Percentiles rank a stretch among this genome's conserved stretches.
Evolutionary conservation across 164 flowering plant species (phyloP).

Genomic region (Aristolochia californica): DNA sequence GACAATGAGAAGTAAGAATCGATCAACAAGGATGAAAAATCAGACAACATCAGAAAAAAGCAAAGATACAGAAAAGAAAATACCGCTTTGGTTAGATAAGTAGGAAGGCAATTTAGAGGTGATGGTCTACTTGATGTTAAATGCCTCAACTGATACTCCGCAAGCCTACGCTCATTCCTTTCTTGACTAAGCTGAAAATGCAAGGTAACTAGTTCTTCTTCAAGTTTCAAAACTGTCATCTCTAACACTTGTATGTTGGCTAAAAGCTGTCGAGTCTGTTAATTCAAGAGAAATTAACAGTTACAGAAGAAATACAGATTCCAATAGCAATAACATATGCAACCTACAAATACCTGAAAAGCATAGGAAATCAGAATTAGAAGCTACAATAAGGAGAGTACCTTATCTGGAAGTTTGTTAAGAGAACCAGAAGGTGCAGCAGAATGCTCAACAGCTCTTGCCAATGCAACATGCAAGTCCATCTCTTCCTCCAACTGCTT

Average conservation of each 20-base stretch:
- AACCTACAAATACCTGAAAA: not conserved
- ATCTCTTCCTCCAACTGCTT: constrained; percentile 30
- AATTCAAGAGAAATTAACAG: not conserved
- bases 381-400: not conserved
- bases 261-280: constrained; percentile 30
- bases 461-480: constrained; percentile 25
- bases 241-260: constrained; percentile 26
- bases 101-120: not conserved
- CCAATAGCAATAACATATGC: not conserved
- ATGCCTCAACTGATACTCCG: constrained; percentile 25
- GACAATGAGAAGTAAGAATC: constrained; percentile 3
- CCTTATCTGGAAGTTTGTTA: constrained; percentile 27
- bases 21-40: not conserved
- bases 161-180: constrained; percentile 36
- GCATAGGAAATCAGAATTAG: not conserved
- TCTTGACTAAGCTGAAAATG: constrained; percentile 36
- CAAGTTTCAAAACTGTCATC: constrained; percentile 33
- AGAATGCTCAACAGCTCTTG: constrained; percentile 22
- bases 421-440: constrained; percentile 13
- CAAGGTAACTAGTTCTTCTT: constrained; percentile 24
- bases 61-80: not conserved
- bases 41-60: not conserved
- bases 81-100: constrained; percentile 10
- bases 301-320: not conserved
- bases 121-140: constrained; percentile 6